phyloP scores from a whole-genome alignment of 2,329 filamentous ascomycete genomes.

The Curvularia hawaiiensis region DNA sequence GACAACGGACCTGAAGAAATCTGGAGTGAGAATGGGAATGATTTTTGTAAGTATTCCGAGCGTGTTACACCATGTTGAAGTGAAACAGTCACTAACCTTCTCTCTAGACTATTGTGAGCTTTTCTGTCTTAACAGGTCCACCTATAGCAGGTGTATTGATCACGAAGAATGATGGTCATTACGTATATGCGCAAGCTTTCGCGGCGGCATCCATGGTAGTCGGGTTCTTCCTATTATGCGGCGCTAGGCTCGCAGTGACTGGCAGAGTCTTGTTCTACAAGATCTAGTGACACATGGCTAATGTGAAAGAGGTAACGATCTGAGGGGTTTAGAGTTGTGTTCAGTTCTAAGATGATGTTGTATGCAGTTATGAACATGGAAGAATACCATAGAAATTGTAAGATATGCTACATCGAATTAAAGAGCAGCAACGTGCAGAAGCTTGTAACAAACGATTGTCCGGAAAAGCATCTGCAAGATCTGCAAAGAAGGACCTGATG shows the following conservation, averaged over 20 bases:
- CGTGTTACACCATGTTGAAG: not conserved
- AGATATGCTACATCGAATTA: not conserved
- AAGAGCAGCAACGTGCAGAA: not conserved
- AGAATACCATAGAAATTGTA: not conserved
- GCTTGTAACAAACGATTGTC: not conserved
- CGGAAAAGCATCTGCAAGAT: not conserved
- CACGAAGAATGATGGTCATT: slow-evolving; percentile 42
- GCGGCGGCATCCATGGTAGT: slow-evolving; percentile 20
- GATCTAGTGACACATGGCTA: not conserved
- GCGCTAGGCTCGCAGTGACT: not conserved
- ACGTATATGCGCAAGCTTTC: slow-evolving; percentile 51
- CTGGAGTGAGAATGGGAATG: slow-evolving; percentile 56
- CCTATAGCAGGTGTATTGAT: slow-evolving; percentile 45
- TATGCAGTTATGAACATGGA: not conserved
- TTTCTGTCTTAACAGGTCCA: slow-evolving; percentile 35
- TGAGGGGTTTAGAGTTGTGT: not conserved
- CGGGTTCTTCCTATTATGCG: not conserved
- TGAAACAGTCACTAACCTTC: not conserved
- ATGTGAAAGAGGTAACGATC: not conserved
- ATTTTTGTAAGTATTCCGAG: slow-evolving; percentile 21
- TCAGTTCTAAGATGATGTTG: not conserved
- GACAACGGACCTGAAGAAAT: slow-evolving; percentile 47
- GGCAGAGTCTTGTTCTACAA: not conserved
- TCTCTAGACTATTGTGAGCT: slow-evolving; percentile 20
- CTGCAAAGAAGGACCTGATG: not conserved